These are phyloP conservation scores for Fusarium sp. DNA, from an alignment of 2,329 filamentous ascomycete species.

Conservation along the genomic window DNA sequence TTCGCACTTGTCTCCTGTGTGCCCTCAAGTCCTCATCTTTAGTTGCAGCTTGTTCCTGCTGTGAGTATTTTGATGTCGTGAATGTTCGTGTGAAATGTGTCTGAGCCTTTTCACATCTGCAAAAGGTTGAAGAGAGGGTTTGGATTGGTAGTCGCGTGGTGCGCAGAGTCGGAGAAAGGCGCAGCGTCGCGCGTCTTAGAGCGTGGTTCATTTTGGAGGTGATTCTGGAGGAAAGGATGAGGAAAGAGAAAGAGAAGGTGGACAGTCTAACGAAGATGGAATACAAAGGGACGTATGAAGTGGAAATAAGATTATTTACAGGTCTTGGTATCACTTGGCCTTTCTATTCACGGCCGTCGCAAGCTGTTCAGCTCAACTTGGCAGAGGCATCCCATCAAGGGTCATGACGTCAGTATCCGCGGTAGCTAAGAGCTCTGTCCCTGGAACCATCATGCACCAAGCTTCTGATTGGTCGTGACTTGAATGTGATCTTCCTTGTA, in stretches of 20 bases:
- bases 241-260: neutral
- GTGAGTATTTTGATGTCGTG: constrained; percentile 28
- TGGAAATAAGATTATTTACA: constrained; percentile 27
- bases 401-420: constrained; percentile 30
- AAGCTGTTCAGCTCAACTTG: constrained; percentile 8
- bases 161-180: constrained; percentile 28
- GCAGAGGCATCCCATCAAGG: neutral
- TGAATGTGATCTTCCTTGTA: neutral
- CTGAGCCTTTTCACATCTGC: neutral
- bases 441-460: constrained; percentile 27
- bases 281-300: neutral
- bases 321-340: constrained; percentile 7
- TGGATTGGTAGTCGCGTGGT: constrained; percentile 7
- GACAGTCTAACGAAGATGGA: neutral
- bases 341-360: constrained; percentile 21
- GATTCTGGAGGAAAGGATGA: neutral
- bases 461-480: constrained; percentile 14
- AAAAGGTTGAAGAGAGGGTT: constrained; percentile 9
- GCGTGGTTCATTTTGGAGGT: constrained; percentile 32
- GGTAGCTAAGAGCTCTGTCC: constrained; percentile 17
- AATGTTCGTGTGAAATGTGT: constrained; percentile 29
- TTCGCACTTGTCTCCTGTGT: constrained; percentile 34
- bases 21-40: constrained; percentile 32
- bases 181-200: constrained; percentile 29
- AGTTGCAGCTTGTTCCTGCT: constrained; percentile 16